Conservation (phyloP, 2,329 filamentous ascomycete species). For the Seiridium unicorne region DNA sequence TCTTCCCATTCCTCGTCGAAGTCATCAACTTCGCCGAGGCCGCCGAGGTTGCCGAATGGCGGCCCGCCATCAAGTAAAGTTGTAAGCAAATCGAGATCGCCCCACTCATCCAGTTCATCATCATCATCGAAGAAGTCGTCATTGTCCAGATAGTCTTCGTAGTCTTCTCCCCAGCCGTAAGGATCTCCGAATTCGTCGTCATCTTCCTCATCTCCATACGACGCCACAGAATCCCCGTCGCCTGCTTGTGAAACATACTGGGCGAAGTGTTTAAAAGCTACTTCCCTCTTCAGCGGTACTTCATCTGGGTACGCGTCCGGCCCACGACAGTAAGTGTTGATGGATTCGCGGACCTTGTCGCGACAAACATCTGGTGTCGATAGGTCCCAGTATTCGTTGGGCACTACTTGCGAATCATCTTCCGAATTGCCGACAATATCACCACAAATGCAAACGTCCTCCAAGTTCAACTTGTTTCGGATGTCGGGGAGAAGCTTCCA, state of each 20-base stretch:
- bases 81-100: not conserved
- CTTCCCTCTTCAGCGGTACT: not conserved
- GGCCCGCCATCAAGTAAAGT: not conserved
- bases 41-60: not conserved
- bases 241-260: not conserved
- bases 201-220: not conserved
- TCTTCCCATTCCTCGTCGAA: not conserved
- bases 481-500: slow-evolving; percentile 20
- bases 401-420: slow-evolving; percentile 2
- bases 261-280: not conserved
- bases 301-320: not conserved
- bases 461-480: slow-evolving; percentile 16
- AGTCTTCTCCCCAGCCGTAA: not conserved
- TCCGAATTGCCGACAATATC: slow-evolving; percentile 14
- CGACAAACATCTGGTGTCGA: not conserved
- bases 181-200: not conserved
- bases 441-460: slow-evolving; percentile 22
- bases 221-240: not conserved
- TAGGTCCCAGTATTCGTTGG: not conserved
- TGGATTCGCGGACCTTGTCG: not conserved
- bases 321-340: not conserved
- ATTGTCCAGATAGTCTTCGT: not conserved
- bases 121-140: not conserved
- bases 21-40: not conserved
- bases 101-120: not conserved